Conservation (phyloP, 2,329 filamentous ascomycete species). For the Nakataea oryzae region DNA sequence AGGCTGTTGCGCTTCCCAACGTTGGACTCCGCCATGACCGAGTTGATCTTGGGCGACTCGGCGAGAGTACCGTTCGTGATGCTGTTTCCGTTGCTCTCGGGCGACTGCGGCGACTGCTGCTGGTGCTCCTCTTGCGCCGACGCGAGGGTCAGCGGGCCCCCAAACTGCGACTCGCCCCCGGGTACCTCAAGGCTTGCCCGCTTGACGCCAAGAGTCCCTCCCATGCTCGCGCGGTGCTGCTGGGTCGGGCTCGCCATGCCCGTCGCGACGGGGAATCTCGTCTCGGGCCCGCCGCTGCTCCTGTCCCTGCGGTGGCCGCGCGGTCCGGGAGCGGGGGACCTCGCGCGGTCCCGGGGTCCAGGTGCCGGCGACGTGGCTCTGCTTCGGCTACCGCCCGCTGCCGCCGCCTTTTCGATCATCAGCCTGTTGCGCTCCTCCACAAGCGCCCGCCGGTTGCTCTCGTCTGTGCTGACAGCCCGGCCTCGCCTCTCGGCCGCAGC, state of each 20-base stretch:
- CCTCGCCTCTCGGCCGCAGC: slow-evolving; percentile 45
- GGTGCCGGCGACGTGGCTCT: slow-evolving; percentile 66
- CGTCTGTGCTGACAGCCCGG: slow-evolving; percentile 86
- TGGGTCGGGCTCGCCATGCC: slow-evolving; percentile 45
- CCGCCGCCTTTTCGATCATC: slow-evolving; percentile 55
- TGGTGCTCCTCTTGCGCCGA: slow-evolving; percentile 17
- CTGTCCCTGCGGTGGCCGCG: slow-evolving; percentile 64
- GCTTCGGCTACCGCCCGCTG: slow-evolving; percentile 49
- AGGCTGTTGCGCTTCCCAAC: slow-evolving; percentile 58
- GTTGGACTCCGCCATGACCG: slow-evolving; percentile 6
- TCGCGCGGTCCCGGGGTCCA: slow-evolving; percentile 58
- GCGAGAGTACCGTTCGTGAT: slow-evolving; percentile 15
- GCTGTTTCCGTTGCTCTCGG: slow-evolving; percentile 24
- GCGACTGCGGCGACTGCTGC: slow-evolving; percentile 20
- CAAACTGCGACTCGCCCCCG: slow-evolving; percentile 31
- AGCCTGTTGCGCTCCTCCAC: slow-evolving; percentile 90
- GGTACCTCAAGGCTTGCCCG: slow-evolving; percentile 76
- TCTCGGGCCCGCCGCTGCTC: slow-evolving; percentile 62
- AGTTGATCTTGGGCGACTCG: slow-evolving; percentile 15
- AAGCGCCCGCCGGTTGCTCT: slow-evolving; percentile 85
- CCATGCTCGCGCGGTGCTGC: slow-evolving; percentile 37
- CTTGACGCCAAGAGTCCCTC: slow-evolving; percentile 39
- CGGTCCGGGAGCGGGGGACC: slow-evolving; percentile 58
- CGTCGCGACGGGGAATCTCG: slow-evolving; percentile 74
- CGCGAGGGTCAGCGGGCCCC: neutral